These are phyloP conservation scores for Tetraselmis striata DNA, from an alignment of 139 green algal genomes.

Conservation along the genomic window DNA sequence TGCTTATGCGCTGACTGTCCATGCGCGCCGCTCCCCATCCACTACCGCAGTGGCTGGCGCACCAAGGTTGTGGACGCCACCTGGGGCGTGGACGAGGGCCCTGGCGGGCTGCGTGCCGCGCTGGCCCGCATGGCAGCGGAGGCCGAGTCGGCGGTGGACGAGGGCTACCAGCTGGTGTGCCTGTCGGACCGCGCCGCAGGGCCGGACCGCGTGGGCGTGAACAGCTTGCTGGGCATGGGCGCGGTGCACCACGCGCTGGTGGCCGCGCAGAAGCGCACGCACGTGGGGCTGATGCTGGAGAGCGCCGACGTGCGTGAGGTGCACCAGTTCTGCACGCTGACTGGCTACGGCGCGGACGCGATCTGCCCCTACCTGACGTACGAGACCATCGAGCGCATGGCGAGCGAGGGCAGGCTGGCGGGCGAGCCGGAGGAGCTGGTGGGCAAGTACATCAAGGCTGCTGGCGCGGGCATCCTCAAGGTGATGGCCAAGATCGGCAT, in stretches of 20 bases:
- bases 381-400: constrained; percentile 39
- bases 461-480: constrained; percentile 53
- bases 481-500: constrained; percentile 97
- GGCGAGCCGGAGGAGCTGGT: constrained; percentile 45
- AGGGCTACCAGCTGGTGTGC: constrained; percentile 70
- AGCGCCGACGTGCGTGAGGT: constrained; percentile 69
- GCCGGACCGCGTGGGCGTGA: constrained; percentile 64
- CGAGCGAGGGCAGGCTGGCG: constrained; percentile 56
- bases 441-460: constrained; percentile 74
- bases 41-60: neutral
- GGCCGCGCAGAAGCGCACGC: constrained; percentile 45
- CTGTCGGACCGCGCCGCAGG: constrained; percentile 60
- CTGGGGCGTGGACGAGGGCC: constrained; percentile 62
- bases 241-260: constrained; percentile 88
- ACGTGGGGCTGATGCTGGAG: constrained; percentile 76
- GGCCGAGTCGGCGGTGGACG: constrained; percentile 61
- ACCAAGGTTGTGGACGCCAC: constrained; percentile 70
- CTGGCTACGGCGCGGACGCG: constrained; percentile 88
- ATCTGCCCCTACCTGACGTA: constrained; percentile 92
- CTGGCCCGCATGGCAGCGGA: constrained; percentile 71
- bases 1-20: too few species aligned
- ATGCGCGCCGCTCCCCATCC: too few species aligned
- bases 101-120: constrained; percentile 55
- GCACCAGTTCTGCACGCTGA: constrained; percentile 89
- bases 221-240: constrained; percentile 73